These are phyloP conservation scores for Pythium sukuiense DNA, from an alignment of 352 stramenopile genomes.

Conservation along the genomic window DNA sequence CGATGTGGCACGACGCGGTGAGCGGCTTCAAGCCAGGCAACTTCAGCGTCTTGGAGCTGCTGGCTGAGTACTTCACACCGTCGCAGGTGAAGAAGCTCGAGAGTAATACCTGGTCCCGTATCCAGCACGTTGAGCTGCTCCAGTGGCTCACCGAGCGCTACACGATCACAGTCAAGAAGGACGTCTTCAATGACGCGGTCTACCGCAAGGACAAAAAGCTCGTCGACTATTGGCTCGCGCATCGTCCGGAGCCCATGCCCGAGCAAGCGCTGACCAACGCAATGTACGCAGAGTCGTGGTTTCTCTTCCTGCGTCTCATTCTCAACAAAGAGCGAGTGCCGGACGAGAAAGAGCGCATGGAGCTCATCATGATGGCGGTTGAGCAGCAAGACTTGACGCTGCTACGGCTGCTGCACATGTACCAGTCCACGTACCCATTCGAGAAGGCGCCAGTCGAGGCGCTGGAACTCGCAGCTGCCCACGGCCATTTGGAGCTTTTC, in stretches of 20 bases:
- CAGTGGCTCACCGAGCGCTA: background rate
- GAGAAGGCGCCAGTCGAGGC: background rate
- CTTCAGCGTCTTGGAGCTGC: background rate
- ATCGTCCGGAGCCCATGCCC: background rate
- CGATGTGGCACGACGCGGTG: background rate
- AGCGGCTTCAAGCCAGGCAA: background rate
- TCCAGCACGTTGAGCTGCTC: background rate
- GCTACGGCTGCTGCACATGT: background rate
- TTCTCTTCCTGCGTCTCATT: background rate
- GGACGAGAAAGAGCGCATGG: background rate
- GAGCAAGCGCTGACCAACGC: background rate
- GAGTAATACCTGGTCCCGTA: background rate
- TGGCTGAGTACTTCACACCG: conserved; percentile 1
- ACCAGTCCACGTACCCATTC: background rate
- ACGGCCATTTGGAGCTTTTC: background rate
- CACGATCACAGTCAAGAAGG: background rate
- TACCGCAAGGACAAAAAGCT: background rate
- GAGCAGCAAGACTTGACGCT: background rate
- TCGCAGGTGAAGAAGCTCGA: background rate
- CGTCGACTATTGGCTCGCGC: background rate
- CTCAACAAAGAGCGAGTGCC: background rate
- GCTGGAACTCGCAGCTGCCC: background rate
- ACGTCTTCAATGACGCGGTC: background rate
- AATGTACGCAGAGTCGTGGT: background rate
- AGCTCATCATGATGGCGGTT: background rate